Conservation (phyloP, 2,329 filamentous ascomycete genomes). For the Teratosphaeria epicoccoides region DNA sequence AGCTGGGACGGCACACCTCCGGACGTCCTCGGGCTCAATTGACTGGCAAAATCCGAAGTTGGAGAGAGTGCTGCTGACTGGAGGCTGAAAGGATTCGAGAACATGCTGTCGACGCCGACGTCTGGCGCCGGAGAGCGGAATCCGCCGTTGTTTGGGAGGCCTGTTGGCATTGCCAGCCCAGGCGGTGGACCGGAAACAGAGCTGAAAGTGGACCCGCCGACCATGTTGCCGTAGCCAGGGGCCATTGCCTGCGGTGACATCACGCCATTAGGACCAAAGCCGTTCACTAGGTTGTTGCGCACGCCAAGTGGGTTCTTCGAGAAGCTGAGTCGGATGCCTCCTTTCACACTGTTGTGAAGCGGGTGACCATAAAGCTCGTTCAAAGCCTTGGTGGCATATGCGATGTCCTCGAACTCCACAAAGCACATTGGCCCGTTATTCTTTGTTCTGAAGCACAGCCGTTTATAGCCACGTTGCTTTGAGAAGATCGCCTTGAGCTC, state of each 20-base stretch:
- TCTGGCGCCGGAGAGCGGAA: slow-evolving; percentile 9
- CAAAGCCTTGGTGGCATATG: slow-evolving; percentile 81
- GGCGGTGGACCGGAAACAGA: slow-evolving; percentile 56
- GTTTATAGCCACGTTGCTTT: slow-evolving; percentile 87
- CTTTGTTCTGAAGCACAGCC: slow-evolving; percentile 89
- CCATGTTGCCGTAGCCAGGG: slow-evolving; percentile 47
- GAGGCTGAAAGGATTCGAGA: slow-evolving; percentile 18
- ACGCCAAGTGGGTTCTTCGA: slow-evolving; percentile 96
- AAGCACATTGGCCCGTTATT: slow-evolving; percentile 97
- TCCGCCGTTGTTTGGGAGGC: slow-evolving; percentile 9
- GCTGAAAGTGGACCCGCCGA: slow-evolving; percentile 56
- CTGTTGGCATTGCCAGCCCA: slow-evolving; percentile 62
- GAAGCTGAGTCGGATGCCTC: slow-evolving; percentile 89
- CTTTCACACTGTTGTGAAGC: slow-evolving; percentile 85
- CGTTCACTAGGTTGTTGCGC: slow-evolving; percentile 59
- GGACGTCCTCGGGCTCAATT: slow-evolving; percentile 15
- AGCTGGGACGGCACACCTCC: slow-evolving; percentile 21
- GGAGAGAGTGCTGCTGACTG: slow-evolving; percentile 2
- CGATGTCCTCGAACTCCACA: slow-evolving; percentile 92
- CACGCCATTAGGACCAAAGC: slow-evolving; percentile 40
- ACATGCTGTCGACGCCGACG: slow-evolving; percentile 19
- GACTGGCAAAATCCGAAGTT: slow-evolving; percentile 12
- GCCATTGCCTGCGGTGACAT: slow-evolving; percentile 43
- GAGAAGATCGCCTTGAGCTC: slow-evolving; percentile 90
- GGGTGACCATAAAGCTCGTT: slow-evolving; percentile 79